Evolutionary conservation across 257 asterid species (phyloP).

Genomic region (Schizonepeta tenuifolia): DNA sequence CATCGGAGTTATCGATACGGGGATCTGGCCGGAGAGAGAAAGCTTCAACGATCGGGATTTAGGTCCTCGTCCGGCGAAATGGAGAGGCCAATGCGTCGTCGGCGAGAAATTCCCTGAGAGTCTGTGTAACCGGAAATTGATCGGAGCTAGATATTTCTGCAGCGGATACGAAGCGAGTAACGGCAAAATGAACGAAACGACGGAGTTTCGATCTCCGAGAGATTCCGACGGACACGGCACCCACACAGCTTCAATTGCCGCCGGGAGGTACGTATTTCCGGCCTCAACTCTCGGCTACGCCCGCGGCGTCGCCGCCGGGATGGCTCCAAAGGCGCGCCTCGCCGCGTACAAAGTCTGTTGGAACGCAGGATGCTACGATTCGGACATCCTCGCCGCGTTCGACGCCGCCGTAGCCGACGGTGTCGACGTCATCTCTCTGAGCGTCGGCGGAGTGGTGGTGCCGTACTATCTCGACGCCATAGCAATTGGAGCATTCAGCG

Average conservation of each 20-base stretch:
- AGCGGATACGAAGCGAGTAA: conserved; percentile 74
- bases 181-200: conserved; percentile 73
- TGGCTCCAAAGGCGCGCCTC: conserved; percentile 94
- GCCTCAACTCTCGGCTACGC: conserved; percentile 88
- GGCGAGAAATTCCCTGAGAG: conserved; percentile 56
- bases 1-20: conserved; percentile 83
- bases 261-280: conserved; percentile 83
- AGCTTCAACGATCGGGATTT: conserved; percentile 75
- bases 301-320: conserved; percentile 88
- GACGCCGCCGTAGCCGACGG: conserved; percentile 87
- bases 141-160: conserved; percentile 78
- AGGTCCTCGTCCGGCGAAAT: conserved; percentile 65
- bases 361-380: conserved; percentile 83
- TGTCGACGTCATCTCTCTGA: conserved; percentile 83
- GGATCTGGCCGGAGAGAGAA: conserved; percentile 96
- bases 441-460: conserved; percentile 86
- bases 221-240: conserved; percentile 96
- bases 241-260: conserved; percentile 96
- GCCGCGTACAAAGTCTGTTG: conserved; percentile 92
- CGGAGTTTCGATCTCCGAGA: conserved; percentile 73
- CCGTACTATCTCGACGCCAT: conserved; percentile 84
- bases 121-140: conserved; percentile 76
- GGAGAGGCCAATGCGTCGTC: conserved; percentile 73
- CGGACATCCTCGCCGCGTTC: conserved; percentile 89
- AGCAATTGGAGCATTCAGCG: conserved; percentile 81